These are phyloP conservation scores for Fusarium succisae DNA, from an alignment of 2,329 filamentous ascomycete genomes.

Conservation along the genomic window DNA sequence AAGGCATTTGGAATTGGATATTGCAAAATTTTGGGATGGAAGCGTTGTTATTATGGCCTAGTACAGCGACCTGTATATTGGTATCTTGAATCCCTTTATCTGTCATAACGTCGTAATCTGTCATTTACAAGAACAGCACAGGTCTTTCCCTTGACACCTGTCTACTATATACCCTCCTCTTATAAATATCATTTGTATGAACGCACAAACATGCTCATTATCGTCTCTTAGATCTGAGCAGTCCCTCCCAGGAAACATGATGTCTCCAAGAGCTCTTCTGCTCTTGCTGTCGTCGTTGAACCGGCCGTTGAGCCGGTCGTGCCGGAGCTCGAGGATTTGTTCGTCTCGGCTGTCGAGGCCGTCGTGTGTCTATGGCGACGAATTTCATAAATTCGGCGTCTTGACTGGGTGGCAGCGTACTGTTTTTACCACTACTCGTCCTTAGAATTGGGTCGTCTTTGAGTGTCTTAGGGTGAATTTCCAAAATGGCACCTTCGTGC, in stretches of 20 bases:
- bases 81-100: conserved; percentile 31
- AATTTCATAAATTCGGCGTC: conserved; percentile 47
- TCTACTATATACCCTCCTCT: background rate
- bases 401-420: conserved; percentile 52
- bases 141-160: background rate
- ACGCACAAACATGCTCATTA: background rate
- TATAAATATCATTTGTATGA: background rate
- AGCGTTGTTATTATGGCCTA: conserved; percentile 19
- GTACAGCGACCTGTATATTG: conserved; percentile 27
- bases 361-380: conserved; percentile 29
- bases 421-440: conserved; percentile 35
- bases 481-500: conserved; percentile 45
- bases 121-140: conserved; percentile 17
- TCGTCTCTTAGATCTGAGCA: conserved; percentile 39
- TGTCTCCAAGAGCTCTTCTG: conserved; percentile 17
- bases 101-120: conserved; percentile 39
- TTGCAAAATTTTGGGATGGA: background rate
- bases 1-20: background rate
- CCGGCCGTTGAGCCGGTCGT: background rate
- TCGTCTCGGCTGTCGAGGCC: conserved; percentile 5
- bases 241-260: conserved; percentile 39
- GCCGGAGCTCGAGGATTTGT: background rate
- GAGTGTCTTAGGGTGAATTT: conserved; percentile 53
- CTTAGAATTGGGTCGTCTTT: conserved; percentile 52
- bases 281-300: conserved; percentile 10